Conservation (phyloP, 495 filamentous ascomycete genomes). For the Aspergillus wentii region DNA sequence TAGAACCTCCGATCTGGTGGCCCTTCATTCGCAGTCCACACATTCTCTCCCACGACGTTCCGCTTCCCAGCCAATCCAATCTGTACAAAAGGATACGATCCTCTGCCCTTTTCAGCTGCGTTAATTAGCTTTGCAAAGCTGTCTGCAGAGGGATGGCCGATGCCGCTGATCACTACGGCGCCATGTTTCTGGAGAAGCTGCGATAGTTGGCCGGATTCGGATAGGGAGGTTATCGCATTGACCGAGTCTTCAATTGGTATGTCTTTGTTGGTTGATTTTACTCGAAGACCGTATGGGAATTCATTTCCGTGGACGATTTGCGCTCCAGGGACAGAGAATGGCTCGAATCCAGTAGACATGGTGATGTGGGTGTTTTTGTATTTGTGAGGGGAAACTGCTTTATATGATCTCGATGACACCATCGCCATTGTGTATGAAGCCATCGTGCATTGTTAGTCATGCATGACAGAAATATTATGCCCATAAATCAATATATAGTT, state of each 20-base stretch:
- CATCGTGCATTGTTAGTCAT: too few relatives aligned
- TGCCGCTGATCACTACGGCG: background rate
- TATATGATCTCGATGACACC: too few relatives aligned
- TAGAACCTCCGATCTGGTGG: slow-evolving; percentile 2
- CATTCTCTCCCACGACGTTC: slow-evolving; percentile 1
- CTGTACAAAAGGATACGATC: slow-evolving; percentile 1
- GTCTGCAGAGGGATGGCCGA: slow-evolving; percentile 1
- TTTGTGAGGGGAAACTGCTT: too few relatives aligned
- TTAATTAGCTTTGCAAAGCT: background rate
- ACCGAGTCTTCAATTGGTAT: background rate
- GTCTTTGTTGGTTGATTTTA: background rate
- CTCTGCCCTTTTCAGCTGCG: background rate
- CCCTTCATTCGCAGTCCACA: slow-evolving; percentile 2
- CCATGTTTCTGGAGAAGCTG: background rate
- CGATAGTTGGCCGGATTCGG: slow-evolving; percentile 1
- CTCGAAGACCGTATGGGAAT: background rate
- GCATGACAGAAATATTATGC: too few relatives aligned
- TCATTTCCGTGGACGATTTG: background rate
- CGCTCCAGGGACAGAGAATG: slow-evolving; percentile 1
- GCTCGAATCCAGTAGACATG: too few relatives aligned
- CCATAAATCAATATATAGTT: too few relatives aligned
- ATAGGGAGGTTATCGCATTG: background rate
- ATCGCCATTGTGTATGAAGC: too few relatives aligned
- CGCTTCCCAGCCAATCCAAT: slow-evolving; percentile 1
- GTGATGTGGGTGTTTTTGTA: too few relatives aligned